Evolutionary conservation across 768 basidiomycete species (phyloP), one percentile per base, ranked within the genome.

Genomic region (Hirschioporus abietinus): DNA sequence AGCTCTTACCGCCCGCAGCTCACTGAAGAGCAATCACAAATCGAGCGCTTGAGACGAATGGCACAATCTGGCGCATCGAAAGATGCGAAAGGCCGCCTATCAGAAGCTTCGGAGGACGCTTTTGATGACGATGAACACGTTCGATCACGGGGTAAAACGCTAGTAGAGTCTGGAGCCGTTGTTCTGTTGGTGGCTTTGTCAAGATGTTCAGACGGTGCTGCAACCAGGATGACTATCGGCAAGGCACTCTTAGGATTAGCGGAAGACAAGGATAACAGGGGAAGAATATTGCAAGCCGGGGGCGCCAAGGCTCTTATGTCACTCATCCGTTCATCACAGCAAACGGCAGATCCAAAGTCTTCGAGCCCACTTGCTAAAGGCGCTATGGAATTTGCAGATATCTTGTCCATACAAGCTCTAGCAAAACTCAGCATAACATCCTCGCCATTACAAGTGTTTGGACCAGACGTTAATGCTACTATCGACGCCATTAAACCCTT

Each of bases 351-450:
- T 12, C 69, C 78, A 20, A 70, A 73, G 8, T 64, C 71, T 23
- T 17, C 65, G 25, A 52, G 70, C 35, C 60, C 70, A 66, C 60
- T 71, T 42, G 65, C 71, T 35, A 65, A 76, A 30, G 67, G 74
- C 27, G 71, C 75, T 57, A 68, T 86, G 15, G 84, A 84, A 59
- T 71, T 76, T 6, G 69, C 79, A 0, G 80, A 84, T 61, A 78
- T 94, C 15, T 79, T 84, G 20, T 82, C 94, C 0, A 85, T 93
- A 27, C 96, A 99, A 75, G 95, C 95, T 1, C 79, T 97, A 27
- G 93, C 95, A 18, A 97, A 98, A 74, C 87, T 99, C 27, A 81
- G 93, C 60, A 99, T 99, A 72, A 98, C 96, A 0, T 84, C 95
- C 1, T 88, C 95, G 10, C 97, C 97, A 0, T 76, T 92, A 0